Conservation (phyloP, 441 rosid species). For the Aleurites moluccanus region DNA sequence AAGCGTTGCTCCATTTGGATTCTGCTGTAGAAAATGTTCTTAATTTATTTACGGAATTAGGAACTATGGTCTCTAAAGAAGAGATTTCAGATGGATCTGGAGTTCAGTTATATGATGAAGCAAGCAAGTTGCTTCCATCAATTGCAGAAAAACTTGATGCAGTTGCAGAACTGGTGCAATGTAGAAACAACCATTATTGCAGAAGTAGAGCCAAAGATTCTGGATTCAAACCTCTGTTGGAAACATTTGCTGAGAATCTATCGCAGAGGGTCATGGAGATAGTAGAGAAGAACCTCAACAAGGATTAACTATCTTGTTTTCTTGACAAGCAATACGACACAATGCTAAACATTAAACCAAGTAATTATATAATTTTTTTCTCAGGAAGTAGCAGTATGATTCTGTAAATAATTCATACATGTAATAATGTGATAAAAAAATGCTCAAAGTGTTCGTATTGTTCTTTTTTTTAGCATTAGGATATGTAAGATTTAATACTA, state of each 20-base stretch:
- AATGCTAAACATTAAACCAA: not conserved
- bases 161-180: constrained; percentile 39
- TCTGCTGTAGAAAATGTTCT: constrained; percentile 41
- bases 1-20: constrained; percentile 47
- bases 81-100: constrained; percentile 34
- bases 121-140: constrained; percentile 52
- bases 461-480: no score
- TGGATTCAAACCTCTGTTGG: constrained; percentile 30
- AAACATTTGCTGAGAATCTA: constrained; percentile 35
- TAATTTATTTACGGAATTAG: constrained; percentile 43
- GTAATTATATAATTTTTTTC: not conserved
- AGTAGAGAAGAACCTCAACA: constrained; percentile 21
- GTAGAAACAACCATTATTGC: constrained; percentile 15
- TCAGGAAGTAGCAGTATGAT: not conserved
- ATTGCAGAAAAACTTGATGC: constrained; percentile 47
- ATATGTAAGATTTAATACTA: no score
- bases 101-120: constrained; percentile 46
- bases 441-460: not conserved
- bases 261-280: constrained; percentile 34
- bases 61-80: constrained; percentile 30
- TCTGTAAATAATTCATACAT: not conserved
- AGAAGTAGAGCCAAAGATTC: constrained; percentile 24
- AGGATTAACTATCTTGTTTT: constrained; percentile 16
- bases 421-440: not conserved
- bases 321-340: not conserved